phyloP scores from a whole-genome alignment of 441 rosid genomes.

The Eutrema salsugineum region DNA sequence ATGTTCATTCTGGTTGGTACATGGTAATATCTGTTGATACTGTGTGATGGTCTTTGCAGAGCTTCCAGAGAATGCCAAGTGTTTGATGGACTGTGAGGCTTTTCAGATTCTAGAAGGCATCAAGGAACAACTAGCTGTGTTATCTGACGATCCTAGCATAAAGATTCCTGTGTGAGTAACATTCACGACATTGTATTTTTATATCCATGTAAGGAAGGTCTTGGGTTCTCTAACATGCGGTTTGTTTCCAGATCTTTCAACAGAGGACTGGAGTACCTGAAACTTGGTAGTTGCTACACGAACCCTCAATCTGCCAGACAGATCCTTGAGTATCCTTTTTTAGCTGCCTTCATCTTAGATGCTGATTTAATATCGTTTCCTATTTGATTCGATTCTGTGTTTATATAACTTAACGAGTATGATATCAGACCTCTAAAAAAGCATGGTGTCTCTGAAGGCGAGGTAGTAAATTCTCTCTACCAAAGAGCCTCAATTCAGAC shows the following conservation, averaged over 20 bases:
- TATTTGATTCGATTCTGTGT: conserved; percentile 19
- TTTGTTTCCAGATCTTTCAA: conserved; percentile 63
- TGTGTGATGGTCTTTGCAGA: conserved; percentile 38
- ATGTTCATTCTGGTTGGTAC: neutral
- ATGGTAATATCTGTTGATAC: neutral
- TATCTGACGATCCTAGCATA: conserved; percentile 71
- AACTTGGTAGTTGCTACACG: conserved; percentile 40
- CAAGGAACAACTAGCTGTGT: conserved; percentile 69
- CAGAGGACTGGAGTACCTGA: conserved; percentile 58
- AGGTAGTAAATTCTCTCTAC: conserved; percentile 55
- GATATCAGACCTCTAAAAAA: conserved; percentile 46
- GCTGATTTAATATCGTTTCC: neutral
- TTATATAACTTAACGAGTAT: conserved; percentile 42
- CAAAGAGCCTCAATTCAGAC: neutral
- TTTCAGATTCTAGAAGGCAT: conserved; percentile 57
- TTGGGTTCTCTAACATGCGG: neutral
- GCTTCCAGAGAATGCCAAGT: conserved; percentile 61
- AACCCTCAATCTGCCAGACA: conserved; percentile 57
- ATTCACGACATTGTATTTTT: neutral
- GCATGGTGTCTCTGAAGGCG: conserved; percentile 62
- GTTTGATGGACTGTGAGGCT: conserved; percentile 86
- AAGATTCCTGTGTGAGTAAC: conserved; percentile 70
- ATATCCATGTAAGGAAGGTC: neutral
- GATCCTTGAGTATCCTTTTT: conserved; percentile 75
- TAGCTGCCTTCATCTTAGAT: neutral